Percentiles rank a stretch among this genome's conserved stretches.
phyloP scores from a whole-genome alignment of 2,329 filamentous ascomycete species.

The Cryphonectria carpinicola region DNA sequence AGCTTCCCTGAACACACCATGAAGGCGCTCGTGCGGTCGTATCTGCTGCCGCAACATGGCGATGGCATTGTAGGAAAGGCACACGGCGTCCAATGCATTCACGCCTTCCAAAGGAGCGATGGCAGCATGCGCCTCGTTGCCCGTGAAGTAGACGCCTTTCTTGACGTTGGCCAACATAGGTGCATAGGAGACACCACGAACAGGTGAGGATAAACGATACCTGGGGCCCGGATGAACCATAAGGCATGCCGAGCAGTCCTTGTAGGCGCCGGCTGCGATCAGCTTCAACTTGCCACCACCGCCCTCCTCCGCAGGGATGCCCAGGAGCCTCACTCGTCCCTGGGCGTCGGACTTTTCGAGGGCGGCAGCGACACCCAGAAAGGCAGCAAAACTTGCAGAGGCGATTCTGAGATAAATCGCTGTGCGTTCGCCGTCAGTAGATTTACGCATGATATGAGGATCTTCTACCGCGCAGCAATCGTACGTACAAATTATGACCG shows the following conservation, averaged over 20 bases:
- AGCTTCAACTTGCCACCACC: conserved; percentile 47
- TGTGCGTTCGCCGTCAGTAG: not conserved
- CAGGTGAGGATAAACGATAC: conserved; percentile 25
- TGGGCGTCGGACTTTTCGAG: conserved; percentile 37
- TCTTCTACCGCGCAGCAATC: not conserved
- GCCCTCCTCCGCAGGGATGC: conserved; percentile 49
- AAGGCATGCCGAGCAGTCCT: conserved; percentile 44
- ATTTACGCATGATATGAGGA: not conserved
- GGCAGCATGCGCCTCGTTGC: conserved; percentile 51
- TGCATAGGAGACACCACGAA: conserved; percentile 35
- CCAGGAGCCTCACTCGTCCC: conserved; percentile 45
- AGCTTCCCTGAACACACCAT: conserved; percentile 49
- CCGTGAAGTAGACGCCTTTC: conserved; percentile 45
- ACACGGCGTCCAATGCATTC: conserved; percentile 55
- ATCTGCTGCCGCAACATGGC: conserved; percentile 55
- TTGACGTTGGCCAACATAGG: conserved; percentile 39
- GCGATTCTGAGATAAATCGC: conserved; percentile 38
- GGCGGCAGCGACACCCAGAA: conserved; percentile 42
- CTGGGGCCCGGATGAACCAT: conserved; percentile 42
- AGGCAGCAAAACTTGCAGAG: conserved; percentile 44
- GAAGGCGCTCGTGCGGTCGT: conserved; percentile 51
- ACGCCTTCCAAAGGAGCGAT: conserved; percentile 54
- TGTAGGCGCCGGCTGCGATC: conserved; percentile 40
- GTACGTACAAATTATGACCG: conserved; percentile 45
- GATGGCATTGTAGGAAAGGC: conserved; percentile 46